Evolutionary conservation across 495 filamentous ascomycete genomes (phyloP).

Genomic region (Neurospora tetrasperma): DNA sequence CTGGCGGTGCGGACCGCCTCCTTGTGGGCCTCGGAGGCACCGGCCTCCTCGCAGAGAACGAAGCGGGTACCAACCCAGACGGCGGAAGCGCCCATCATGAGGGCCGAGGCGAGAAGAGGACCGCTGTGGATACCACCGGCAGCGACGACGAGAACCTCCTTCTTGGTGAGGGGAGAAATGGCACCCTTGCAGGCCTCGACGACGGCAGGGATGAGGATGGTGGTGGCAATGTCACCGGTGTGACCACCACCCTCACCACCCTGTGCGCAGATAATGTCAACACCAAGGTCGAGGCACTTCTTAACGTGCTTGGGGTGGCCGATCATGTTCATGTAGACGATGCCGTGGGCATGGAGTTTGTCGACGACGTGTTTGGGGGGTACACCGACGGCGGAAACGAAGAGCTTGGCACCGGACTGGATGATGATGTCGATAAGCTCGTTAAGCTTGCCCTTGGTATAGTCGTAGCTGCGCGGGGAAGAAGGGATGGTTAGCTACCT

Average conservation of each 20-base stretch:
- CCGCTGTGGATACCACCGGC: constrained; percentile 94
- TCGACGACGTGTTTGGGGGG: constrained; percentile 85
- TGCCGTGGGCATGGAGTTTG: constrained; percentile 70
- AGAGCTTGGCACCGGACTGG: constrained; percentile 78
- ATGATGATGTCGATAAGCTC: constrained; percentile 89
- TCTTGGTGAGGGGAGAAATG: constrained; percentile 78
- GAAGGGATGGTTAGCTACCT: constrained; percentile 4
- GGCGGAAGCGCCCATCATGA: constrained; percentile 85
- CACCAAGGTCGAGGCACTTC: constrained; percentile 83
- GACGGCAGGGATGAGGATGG: constrained; percentile 71
- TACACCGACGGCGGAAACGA: constrained; percentile 94
- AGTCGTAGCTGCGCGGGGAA: constrained; percentile 71
- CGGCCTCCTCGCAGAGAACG: constrained; percentile 86
- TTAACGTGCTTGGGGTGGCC: constrained; percentile 97
- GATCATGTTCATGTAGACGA: constrained; percentile 99
- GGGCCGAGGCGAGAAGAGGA: constrained; percentile 73
- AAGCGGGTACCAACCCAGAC: constrained; percentile 98
- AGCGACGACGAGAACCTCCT: constrained; percentile 80
- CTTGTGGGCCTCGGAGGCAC: constrained; percentile 88
- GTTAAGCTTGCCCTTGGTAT: constrained; percentile 96
- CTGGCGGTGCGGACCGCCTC: constrained; percentile 87
- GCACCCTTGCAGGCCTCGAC: constrained; percentile 69
- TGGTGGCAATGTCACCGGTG: constrained; percentile 65
- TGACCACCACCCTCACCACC: constrained; percentile 77
- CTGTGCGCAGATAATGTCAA: constrained; percentile 82